Base-by-base conservation (phyloP, 208 protist species). In the Leishmania guyanensis region DNA sequence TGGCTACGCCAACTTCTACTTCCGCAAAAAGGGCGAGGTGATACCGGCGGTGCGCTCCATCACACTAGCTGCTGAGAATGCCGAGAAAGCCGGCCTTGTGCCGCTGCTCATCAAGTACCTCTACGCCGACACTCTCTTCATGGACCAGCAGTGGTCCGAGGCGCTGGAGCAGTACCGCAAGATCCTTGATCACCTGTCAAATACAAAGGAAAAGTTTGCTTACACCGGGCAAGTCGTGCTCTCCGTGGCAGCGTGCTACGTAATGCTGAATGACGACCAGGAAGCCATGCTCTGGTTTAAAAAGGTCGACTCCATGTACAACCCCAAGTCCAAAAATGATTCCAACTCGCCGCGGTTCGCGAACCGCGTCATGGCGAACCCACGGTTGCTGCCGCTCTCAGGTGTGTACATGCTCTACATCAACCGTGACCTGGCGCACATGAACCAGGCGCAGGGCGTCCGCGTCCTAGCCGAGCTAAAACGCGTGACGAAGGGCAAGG, bases 1-100 rank as follows among this genome's bases (percentile, higher is more conserved):
- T 85, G 95, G 95, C 22, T 98, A 98, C 87, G 89, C 90, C 22
- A 98, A 98, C 84, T 98, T 98, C 85, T 98, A 97, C 84, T 87
- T 95, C 88, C 88, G 95, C 68, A 98, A 98, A 80, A 89, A 87
- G 48, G 95, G 95, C 46, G 92, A 98, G 75, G 93, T 91, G 5
- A 79, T 54, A 26, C 81, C 95, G n/a, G 95, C 93, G 10, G 83
- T 97, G 82, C 43, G 81, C 36, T 88, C 87, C 76, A 97, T 98
- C 84, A 88, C 89, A 16, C 75, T 86, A 26, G 91, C 95, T 5
- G 92, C 87, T n/a, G 84, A 83, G n/a, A 96, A 98, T 76, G 92
- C 92, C 20, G 90, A 95, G 80, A 81, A 81, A 43, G 92, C 75
- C 43, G 92, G 94, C 26, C 75, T 96, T 17, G 86, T 90, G 51